Evolutionary conservation across 2,329 filamentous ascomycete genomes (phyloP), one percentile per base, ranked within the genome.

Genomic region (Emmonsiellopsis sp.): DNA sequence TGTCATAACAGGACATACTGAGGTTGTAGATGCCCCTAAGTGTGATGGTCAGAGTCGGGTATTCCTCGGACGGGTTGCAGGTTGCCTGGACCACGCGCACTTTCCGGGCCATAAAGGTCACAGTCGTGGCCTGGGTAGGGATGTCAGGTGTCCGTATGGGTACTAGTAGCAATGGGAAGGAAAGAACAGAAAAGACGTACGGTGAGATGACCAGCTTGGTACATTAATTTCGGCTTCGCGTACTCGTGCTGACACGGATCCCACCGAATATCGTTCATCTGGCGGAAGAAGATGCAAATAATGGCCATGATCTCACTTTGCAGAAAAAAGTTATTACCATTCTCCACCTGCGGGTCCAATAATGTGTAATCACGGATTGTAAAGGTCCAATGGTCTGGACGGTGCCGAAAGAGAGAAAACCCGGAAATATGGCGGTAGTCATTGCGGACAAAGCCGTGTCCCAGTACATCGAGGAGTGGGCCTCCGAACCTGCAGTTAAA

Each of bases 181-280:
- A 51, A 26, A 31, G 8, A n/a, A 16, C 32, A 38, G 38, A 16
- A 32, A 30, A 16, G 31, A 34, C 49, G 11, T 45, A 52, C 41
- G 1, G 40, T 45, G 16, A 52, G 37, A 3, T 15, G 41, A 37
- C 50, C 50, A 26, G 15, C 41, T 35, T 37, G 7, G 42, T 52
- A 52, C 45, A 10, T 52, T 15, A 45, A 35, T 30, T 45, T 45
- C 26, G 50, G 30, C 40, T 20, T 4, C 48, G n/a, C 15, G 30
- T 35, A 46, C 15, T 35, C 37, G 4, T n/a, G 6, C 30, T 45
- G n/a, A 13, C 4, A 35, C 40, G 5, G 6, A 26, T 20, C 38
- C 40, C 50, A 52, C 9, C 31, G n/a, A 4, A 44, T 20, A n/a
- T 52, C 41, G 37, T 52, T 52, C 50, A 52, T 52, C 50, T 52